Base-by-base conservation (phyloP, 768 basidiomycete species). In the Lactifluus pinguis region DNA sequence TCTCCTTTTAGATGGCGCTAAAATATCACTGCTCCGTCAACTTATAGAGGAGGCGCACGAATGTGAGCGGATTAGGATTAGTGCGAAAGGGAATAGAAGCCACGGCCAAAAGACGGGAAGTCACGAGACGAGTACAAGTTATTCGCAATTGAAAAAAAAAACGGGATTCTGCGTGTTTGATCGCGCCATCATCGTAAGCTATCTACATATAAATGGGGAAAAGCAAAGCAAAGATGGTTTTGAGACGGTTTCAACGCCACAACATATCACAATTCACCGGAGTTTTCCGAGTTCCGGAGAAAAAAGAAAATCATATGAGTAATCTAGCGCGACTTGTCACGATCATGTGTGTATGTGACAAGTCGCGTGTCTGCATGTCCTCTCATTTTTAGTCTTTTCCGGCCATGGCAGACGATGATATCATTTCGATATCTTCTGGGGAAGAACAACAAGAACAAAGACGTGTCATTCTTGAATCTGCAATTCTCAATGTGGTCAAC, bases 401-500 rank as follows among this genome's bases (percentile, higher is more conserved):
- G 17, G 39, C 30, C 32, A 72, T 72, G 69, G 62, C 66, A 34
- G 56, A 65, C 14, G 69, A 66, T 53, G 73, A 72, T 51, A 65
- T 57, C 8, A 67, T 73, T 32, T 69, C 68, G 1, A 55, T 70
- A 32, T 66, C 67, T 2, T 72, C 71, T 14, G 71, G 66, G 8
- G 70, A 68, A 2, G 71, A 69, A 53, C 32, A 62, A 36, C 70
- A 74, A 25, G 71, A 72, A 8, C 70, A 81, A 54, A 72, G 80
- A 52, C 80, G 85, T 55, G 71, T 77, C 4, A 74, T 88, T 25
- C 77, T 92, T 34, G 79, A 80, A 53, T 86, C 87, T 2, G 77
- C 88, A 36, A 82, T 93, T 51, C 80, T 78, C 44, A 80, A 82
- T 64, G 89, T 92, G 38, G 84, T 93, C 30, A 85, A 86, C 66